These are phyloP conservation scores for Dothidotthia symphoricarpi DNA, from an alignment of 2,329 filamentous ascomycete genomes.

Conservation along the genomic window DNA sequence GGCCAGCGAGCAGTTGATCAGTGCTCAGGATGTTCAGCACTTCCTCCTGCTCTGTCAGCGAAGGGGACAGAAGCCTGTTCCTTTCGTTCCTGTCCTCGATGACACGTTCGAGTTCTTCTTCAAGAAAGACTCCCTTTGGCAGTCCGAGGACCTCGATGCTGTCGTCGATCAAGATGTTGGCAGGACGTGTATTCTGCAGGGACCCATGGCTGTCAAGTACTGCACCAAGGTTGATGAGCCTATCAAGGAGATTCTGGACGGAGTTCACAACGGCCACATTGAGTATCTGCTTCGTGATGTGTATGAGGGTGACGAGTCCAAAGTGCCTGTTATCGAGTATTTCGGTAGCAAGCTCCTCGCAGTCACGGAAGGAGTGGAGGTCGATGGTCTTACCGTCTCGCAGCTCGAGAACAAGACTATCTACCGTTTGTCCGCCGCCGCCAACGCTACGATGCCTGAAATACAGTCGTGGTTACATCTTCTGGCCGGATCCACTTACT, in stretches of 20 bases:
- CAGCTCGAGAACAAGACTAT: slow-evolving; percentile 77
- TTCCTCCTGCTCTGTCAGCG: slow-evolving; percentile 91
- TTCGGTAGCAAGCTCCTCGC: slow-evolving; percentile 87
- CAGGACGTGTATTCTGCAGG: slow-evolving; percentile 93
- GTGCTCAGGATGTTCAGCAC: slow-evolving; percentile 96
- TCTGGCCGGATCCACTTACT: slow-evolving; percentile 79
- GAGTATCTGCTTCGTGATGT: slow-evolving; percentile 72
- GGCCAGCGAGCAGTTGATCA: slow-evolving; percentile 87
- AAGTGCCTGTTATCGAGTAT: slow-evolving; percentile 86
- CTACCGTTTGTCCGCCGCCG: slow-evolving; percentile 76
- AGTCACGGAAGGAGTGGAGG: slow-evolving; percentile 62
- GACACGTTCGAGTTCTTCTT: slow-evolving; percentile 99
- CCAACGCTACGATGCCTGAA: slow-evolving; percentile 72
- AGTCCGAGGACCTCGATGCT: slow-evolving; percentile 94
- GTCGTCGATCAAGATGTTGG: slow-evolving; percentile 96
- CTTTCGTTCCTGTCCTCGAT: slow-evolving; percentile 92
- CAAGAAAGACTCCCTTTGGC: slow-evolving; percentile 99
- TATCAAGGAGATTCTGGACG: slow-evolving; percentile 89
- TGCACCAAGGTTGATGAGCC: slow-evolving; percentile 89
- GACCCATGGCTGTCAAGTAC: slow-evolving; percentile 87
- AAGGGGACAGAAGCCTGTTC: slow-evolving; percentile 90
- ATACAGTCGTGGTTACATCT: slow-evolving; percentile 83
- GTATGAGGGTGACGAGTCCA: slow-evolving; percentile 69
- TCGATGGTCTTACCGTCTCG: slow-evolving; percentile 82
- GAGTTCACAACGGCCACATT: slow-evolving; percentile 87